Base-by-base conservation (phyloP, 2,329 filamentous ascomycete species). In the Hymenotorrendiella dingleyae region DNA sequence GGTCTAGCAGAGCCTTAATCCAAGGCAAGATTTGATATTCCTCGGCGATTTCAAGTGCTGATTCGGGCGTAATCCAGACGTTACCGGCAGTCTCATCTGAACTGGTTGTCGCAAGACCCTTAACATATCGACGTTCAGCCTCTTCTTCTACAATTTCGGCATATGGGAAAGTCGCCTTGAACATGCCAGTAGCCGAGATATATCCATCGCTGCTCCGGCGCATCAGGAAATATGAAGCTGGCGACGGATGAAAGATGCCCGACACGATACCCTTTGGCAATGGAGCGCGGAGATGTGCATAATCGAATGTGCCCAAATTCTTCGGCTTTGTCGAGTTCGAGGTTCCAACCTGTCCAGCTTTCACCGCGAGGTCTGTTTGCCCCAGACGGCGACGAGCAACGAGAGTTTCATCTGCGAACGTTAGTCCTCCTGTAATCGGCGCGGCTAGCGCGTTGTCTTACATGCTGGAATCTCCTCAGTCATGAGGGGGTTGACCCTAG, bases 201-300 rank as follows among this genome's bases (percentile, higher is more conserved):
- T 78, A 93, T 48, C 87, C 87, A 62, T 94, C 87, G 61, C 79
- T 79, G 66, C 86, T 91, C 56, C 86, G 83, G 66, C 87, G 82
- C 86, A 98, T 98, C 56, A 98, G 70, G 65, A 97, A 98, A 68
- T 98, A 98, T 54, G 87, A 93, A 63, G 88, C 88, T 4, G 93
- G 91, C 8, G 67, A 64, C 46, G 82, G 83, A 59, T 86, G 84
- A 71, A 97, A 97, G 58, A 98, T 94, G 60, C 93, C 93, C 5
- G 90, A 95, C 21, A 82, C 79, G 54, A 97, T 82, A 52, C 93
- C 89, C 66, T 90, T 93, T 37, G 93, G 93, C 35, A 98, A 70
- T 11, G 93, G 91, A 47, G 90, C 91, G 60, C 91, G 85, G 37
- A 98, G 74, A 63, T 98, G 93, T 52, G 90, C 91, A 65, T 98